Base-by-base conservation (phyloP, 2,329 filamentous ascomycete species). In the Ascochyta lentis region DNA sequence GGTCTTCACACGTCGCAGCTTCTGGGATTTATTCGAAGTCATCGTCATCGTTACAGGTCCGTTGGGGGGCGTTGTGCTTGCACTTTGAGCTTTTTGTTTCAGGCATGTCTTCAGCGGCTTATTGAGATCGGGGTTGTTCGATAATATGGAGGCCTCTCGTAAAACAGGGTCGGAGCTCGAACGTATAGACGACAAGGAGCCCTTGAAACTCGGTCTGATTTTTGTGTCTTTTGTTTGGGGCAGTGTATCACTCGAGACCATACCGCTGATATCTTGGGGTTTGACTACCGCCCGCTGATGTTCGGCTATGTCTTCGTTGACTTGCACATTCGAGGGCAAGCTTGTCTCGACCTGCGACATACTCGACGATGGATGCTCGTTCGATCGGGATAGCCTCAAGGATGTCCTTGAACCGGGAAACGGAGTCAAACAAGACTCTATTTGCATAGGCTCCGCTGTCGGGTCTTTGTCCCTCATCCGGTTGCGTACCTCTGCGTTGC, bases 51-150 rank as follows among this genome's bases (percentile, higher is more conserved):
- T 13, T 15, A 40, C 23, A 8, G n/a, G 3, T 22, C 43, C 64
- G 15, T 43, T 48, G 0, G 62, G 58, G 9, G 67, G 64, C 7
- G 60, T 66, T 15, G 57, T 57, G 3, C 61, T 44, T 3, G 59
- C 55, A 35, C 66, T 72, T n/a, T 66, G 62, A 2, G 68, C 61
- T 31, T 66, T 64, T 22, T 55, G 56, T 43, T 68, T 72, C 40
- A 72, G 56, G 40, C 67, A 72, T 6, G 69, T 58, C 54, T 70
- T 72, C n/a, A 70, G 50, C 10, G 65, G 62, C 31, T 47, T 35
- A 5, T 55, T 40, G 5, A 39, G 22, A 16, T 16, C 31, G 12
- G 43, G 16, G 13, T 31, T 51, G 35, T 47, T 54, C 8, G 51
- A 27, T 13, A 58, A 31, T 10, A 22, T 42, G 8, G 26, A 49